phyloP scores from a whole-genome alignment of 225 moss, liverwort and hornwort species.

The Thuidium tamariscinum region DNA sequence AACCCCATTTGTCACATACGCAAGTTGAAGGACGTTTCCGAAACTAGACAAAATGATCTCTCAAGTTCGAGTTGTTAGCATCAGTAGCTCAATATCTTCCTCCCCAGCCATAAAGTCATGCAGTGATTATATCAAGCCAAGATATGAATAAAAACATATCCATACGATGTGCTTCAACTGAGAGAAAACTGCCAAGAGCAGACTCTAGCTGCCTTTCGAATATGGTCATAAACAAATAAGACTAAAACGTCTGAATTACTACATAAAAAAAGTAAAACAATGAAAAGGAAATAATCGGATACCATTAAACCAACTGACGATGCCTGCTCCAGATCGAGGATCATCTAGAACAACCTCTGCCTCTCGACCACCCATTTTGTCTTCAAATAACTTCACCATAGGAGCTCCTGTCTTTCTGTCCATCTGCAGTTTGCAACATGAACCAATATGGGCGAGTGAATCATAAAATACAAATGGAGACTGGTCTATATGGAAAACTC shows the following conservation, averaged over 20 bases:
- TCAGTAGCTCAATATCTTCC: neutral
- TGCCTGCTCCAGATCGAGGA: constrained; percentile 85
- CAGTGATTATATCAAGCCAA: neutral
- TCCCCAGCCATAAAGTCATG: neutral
- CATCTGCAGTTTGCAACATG: constrained; percentile 33
- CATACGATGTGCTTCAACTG: neutral
- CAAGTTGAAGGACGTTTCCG: neutral
- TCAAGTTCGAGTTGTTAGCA: neutral
- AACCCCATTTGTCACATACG: neutral
- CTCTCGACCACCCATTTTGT: constrained; percentile 78
- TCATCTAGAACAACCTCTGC: constrained; percentile 96
- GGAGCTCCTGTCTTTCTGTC: constrained; percentile 87
- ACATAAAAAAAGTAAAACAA: neutral
- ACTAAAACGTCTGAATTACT: neutral
- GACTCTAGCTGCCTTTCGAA: neutral
- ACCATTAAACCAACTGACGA: constrained; percentile 99
- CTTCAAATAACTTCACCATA: constrained; percentile 87
- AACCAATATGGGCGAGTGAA: neutral
- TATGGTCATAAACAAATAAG: neutral
- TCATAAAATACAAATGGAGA: neutral
- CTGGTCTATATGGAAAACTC: neutral
- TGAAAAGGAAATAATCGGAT: neutral
- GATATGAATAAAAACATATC: neutral
- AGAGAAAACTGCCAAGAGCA: neutral
- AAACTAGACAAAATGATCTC: neutral